Conservation (phyloP, 192 early-diverging fungal genomes). For the Podila minutissima region DNA sequence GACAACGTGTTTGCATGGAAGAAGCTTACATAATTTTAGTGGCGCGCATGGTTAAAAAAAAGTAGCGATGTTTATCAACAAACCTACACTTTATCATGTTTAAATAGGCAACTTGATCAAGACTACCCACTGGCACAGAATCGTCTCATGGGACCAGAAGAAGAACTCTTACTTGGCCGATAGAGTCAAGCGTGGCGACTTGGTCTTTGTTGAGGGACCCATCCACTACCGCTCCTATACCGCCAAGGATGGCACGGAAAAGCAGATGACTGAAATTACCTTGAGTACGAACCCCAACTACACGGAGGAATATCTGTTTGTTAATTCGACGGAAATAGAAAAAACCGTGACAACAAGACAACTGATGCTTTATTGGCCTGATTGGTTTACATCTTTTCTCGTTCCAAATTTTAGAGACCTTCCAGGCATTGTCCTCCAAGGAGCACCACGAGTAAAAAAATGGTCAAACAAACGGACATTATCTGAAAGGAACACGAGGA, state of each 20-base stretch:
- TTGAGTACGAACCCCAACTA: constrained; percentile 44
- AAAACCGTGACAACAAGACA: not conserved
- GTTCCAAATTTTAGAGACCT: constrained; percentile 8
- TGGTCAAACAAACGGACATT: not conserved
- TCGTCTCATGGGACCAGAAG: constrained; percentile 56
- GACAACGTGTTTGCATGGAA: not conserved
- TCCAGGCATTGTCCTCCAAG: constrained; percentile 40
- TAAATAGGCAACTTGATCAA: constrained; percentile 67
- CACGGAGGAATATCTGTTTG: not conserved
- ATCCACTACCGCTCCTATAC: constrained; percentile 70
- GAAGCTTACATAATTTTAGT: not conserved
- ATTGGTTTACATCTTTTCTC: not conserved
- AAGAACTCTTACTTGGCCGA: constrained; percentile 48
- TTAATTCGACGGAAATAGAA: not conserved
- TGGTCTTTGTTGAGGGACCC: constrained; percentile 71
- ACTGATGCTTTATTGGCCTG: not conserved
- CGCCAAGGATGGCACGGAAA: constrained; percentile 69
- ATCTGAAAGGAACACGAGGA: not conserved
- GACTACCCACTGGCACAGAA: constrained; percentile 75
- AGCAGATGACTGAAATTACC: constrained; percentile 58
- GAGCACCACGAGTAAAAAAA: constrained; percentile 6
- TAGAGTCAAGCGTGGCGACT: constrained; percentile 68
- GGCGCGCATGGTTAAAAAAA: constrained; percentile 6
- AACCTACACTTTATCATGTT: not conserved
- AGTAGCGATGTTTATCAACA: not conserved